Conservation (phyloP, 1,139 yeast species). For the Suhomyces kunorum region DNA sequence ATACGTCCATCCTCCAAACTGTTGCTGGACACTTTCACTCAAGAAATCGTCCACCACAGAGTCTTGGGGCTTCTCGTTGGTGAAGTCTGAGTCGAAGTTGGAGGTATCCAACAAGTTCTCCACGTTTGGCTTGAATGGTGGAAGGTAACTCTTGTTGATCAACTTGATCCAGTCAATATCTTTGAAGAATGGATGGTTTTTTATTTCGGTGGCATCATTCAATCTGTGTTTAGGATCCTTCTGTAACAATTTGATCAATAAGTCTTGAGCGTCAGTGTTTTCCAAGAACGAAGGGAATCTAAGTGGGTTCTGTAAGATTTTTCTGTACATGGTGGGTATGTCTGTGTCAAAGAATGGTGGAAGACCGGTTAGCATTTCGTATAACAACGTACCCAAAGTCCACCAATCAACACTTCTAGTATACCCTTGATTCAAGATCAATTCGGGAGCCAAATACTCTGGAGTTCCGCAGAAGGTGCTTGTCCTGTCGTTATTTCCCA, state of each 20-base stretch:
- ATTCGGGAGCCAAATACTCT: constrained; percentile 93
- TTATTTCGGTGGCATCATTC: constrained; percentile 83
- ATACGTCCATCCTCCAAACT: constrained; percentile 98
- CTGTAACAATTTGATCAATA: constrained; percentile 71
- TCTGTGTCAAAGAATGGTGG: constrained; percentile 91
- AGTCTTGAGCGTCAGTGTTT: constrained; percentile 76
- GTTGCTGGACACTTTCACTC: constrained; percentile 90
- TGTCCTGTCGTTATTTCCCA: constrained; percentile 86
- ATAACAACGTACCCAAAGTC: constrained; percentile 91
- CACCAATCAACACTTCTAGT: constrained; percentile 97
- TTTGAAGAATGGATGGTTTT: constrained; percentile 81
- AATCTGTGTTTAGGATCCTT: constrained; percentile 84
- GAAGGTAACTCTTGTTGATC: constrained; percentile 83
- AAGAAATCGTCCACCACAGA: constrained; percentile 90
- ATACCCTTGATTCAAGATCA: constrained; percentile 87
- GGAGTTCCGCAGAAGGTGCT: constrained; percentile 97
- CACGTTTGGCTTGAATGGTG: constrained; percentile 94
- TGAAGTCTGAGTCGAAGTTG: constrained; percentile 90
- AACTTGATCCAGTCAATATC: constrained; percentile 91
- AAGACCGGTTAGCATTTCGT: constrained; percentile 94
- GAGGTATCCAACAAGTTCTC: constrained; percentile 85
- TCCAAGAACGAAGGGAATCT: constrained; percentile 89
- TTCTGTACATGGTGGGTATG: constrained; percentile 90
- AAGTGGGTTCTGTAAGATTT: constrained; percentile 84
- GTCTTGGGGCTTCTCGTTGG: constrained; percentile 91